Conservation (phyloP, 805 yeast genomes). For the Cyberlindnera meyerae region DNA sequence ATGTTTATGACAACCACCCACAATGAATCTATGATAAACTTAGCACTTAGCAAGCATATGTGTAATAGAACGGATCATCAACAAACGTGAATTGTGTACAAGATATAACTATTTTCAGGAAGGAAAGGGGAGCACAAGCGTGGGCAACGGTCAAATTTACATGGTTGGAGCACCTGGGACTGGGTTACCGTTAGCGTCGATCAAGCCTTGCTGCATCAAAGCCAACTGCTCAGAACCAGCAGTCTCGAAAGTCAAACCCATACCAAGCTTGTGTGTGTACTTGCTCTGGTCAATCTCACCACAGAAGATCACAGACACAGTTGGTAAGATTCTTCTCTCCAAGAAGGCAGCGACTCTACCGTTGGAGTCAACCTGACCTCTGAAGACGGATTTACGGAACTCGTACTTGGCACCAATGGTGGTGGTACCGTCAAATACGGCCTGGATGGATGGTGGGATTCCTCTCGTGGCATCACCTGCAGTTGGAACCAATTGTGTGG, state of each 20-base stretch:
- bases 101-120: neutral
- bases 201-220: constrained; percentile 84
- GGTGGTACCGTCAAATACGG: constrained; percentile 85
- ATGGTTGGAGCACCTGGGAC: constrained; percentile 71
- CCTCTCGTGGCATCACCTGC: constrained; percentile 66
- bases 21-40: too few relatives aligned
- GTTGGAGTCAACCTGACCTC: constrained; percentile 87
- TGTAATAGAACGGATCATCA: too few relatives aligned
- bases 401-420: constrained; percentile 96
- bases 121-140: too few relatives aligned
- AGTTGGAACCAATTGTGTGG: constrained; percentile 70
- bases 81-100: constrained; percentile 1
- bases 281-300: constrained; percentile 91
- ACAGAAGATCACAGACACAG: constrained; percentile 78
- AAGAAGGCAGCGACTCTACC: constrained; percentile 90
- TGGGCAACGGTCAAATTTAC: too few relatives aligned
- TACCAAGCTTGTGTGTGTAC: constrained; percentile 76
- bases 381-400: constrained; percentile 91
- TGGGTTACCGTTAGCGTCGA: constrained; percentile 82
- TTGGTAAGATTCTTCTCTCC: constrained; percentile 91
- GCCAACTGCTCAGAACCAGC: constrained; percentile 91
- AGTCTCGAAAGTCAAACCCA: constrained; percentile 93
- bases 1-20: neutral
- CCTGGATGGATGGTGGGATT: constrained; percentile 75
- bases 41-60: too few relatives aligned